phyloP scores from a whole-genome alignment of 345 rosid genomes.

The Eutrema heterophyllum region DNA sequence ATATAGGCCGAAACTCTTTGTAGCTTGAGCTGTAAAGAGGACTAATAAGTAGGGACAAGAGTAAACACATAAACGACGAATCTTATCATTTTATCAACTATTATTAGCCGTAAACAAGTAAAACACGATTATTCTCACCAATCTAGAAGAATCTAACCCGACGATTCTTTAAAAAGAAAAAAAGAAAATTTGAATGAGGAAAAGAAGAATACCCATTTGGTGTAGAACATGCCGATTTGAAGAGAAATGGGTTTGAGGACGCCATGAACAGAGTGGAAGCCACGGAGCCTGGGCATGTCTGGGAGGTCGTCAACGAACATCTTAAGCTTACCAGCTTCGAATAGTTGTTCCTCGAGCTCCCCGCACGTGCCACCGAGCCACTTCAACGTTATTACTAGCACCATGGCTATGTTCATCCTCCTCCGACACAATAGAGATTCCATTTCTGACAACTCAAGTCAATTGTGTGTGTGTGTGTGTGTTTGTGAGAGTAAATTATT shows the following conservation, averaged over 20 bases:
- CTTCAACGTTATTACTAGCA: conserved; percentile 15
- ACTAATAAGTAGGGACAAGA: background rate
- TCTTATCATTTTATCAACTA: no score
- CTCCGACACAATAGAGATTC: background rate
- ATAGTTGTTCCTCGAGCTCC: conserved; percentile 31
- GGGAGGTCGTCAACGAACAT: conserved; percentile 82
- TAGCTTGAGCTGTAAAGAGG: background rate
- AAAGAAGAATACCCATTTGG: conserved; percentile 51
- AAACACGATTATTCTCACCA: no score
- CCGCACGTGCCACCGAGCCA: conserved; percentile 26
- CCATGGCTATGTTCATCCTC: conserved; percentile 16
- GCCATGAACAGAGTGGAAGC: conserved; percentile 39
- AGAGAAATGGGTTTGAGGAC: conserved; percentile 42
- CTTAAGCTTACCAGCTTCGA: conserved; percentile 38
- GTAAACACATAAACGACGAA: background rate
- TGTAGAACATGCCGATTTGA: conserved; percentile 74
- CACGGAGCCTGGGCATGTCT: conserved; percentile 63
- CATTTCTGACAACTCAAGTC: conserved; percentile 17
- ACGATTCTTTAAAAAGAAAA: background rate
- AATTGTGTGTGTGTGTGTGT: background rate
- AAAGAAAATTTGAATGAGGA: background rate
- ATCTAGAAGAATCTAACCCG: no score
- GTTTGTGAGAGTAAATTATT: background rate
- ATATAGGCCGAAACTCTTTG: background rate
- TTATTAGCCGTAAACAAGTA: background rate